Evolutionary conservation across 2,329 filamentous ascomycete species (phyloP), one percentile per base, ranked within the genome.

Genomic region (Fusarium torreyae): DNA sequence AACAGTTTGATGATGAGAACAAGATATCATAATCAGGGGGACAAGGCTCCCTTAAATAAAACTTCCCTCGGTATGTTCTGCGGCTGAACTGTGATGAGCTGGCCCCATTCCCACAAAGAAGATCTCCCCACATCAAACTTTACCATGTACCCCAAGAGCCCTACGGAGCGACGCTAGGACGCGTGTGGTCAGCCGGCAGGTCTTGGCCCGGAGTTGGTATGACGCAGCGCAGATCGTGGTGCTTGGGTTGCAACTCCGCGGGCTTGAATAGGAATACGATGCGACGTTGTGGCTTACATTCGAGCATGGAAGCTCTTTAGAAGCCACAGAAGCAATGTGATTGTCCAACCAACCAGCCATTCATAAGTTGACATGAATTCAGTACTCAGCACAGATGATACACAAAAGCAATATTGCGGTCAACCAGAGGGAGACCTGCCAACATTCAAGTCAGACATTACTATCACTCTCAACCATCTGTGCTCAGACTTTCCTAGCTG

Each of bases 161-260:
- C 52, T 71, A 65, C 54, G 63, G 50, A 46, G 42, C 54, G 51
- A 68, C 64, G 68, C 68, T 66, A 63, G 46, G 33, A 59, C 59
- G 61, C 45, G 54, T 49, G 24, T 60, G 53, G 68, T 70, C 63
- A 70, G 68, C 53, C 57, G 55, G 50, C 58, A 70, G 59, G 63
- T 45, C 68, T 70, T 70, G 67, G 67, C 62, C 48, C 39, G 45
- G 44, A 52, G 49, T 57, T 56, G 63, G 66, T 63, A 71, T 71
- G 68, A 71, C 68, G 68, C 57, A 61, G 15, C 26, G 68, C 64
- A 65, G 53, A 53, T 63, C 64, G 38, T 40, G 55, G 28, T 24
- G 50, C 43, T 54, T 68, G 36, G 39, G 39, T 36, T 44, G 33
- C 59, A 48, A 57, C 55, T 64, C 61, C 64, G 64, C 64, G 28